Evolutionary conservation across 257 asterid species (phyloP).

Genomic region (Solanum raphanifolium): DNA sequence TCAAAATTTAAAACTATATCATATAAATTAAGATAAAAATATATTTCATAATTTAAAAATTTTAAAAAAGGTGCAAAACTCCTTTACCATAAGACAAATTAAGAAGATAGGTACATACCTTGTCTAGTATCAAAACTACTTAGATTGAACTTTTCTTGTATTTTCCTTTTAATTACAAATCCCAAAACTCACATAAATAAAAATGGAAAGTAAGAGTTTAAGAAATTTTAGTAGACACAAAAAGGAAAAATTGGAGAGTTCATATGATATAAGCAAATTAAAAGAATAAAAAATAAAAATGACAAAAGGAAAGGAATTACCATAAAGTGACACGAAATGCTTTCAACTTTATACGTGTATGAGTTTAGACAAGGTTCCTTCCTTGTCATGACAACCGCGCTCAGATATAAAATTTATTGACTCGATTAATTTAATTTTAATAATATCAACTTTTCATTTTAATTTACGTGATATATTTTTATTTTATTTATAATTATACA

Average conservation of each 20-base stretch:
- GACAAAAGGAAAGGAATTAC: not conserved
- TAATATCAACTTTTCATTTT: no score
- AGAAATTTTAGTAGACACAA: not conserved
- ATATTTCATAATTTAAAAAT: no score
- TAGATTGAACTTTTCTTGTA: not conserved
- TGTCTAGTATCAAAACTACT: not conserved
- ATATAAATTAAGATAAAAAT: no score
- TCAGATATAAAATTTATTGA: no score
- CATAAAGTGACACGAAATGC: not conserved
- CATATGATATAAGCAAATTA: not conserved
- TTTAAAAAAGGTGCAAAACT: no score
- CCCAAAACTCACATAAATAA: not conserved
- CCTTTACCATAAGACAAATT: not conserved
- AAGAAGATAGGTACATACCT: not conserved
- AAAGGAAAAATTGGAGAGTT: not conserved
- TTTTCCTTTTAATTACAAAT: not conserved
- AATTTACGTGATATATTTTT: no score
- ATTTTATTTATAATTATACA: no score
- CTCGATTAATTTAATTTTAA: not conserved
- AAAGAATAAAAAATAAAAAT: no score
- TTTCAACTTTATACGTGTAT: not conserved
- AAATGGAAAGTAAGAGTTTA: not conserved
- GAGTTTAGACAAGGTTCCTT: not conserved
- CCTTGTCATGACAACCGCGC: not conserved
- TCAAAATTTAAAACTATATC: no score